phyloP scores from a whole-genome alignment of 371 early-diverging fungal genomes.

The Mortierella sp. region DNA sequence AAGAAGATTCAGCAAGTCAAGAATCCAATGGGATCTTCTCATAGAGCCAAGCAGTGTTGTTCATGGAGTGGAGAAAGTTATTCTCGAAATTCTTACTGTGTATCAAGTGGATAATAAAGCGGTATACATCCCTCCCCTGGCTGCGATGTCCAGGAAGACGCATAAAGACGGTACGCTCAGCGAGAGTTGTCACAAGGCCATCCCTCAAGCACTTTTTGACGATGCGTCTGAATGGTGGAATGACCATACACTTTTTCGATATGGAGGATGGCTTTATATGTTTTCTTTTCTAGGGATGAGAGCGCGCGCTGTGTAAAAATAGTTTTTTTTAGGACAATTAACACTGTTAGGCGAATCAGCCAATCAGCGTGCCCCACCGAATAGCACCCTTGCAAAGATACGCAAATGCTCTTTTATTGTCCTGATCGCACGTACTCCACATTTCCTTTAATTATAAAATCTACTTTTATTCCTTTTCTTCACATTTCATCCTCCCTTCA shows the following conservation, averaged over 20 bases:
- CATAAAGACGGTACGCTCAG: conserved; percentile 28
- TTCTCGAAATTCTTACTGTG: no score
- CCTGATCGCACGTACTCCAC: background rate
- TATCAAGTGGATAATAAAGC: no score
- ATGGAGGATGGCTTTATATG: background rate
- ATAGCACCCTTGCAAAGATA: background rate
- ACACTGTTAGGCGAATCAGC: background rate
- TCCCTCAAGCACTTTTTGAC: no score
- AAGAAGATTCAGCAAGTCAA: no score
- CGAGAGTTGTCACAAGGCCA: no score
- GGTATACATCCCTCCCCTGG: no score
- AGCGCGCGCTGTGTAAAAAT: background rate
- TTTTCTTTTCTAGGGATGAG: background rate
- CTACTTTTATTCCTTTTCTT: conserved; percentile 14
- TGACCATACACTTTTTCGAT: conserved; percentile 26
- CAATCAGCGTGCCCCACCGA: conserved; percentile 47
- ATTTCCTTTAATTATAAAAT: background rate
- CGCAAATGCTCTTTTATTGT: background rate
- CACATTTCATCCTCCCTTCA: conserved; percentile 5
- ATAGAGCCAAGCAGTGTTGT: no score
- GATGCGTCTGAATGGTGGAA: conserved; percentile 13
- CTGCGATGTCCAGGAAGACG: no score
- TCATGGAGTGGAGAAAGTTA: no score
- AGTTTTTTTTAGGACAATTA: background rate
- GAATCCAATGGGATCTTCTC: no score